Base-by-base conservation (phyloP, 768 basidiomycete species). In the Naganishia friedmannii region DNA sequence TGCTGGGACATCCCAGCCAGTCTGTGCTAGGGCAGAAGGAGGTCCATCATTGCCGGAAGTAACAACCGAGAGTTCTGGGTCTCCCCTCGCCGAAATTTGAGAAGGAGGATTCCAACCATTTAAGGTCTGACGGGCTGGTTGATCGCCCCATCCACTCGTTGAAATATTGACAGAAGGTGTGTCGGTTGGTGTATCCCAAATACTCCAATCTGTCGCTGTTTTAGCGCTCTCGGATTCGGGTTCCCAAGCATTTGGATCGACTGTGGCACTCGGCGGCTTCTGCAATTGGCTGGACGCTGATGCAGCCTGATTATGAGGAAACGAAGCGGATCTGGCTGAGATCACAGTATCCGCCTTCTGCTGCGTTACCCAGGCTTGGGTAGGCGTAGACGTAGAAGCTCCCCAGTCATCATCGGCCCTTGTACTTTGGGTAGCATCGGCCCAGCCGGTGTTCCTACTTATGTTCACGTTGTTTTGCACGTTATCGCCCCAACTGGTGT, bases 211-310 rank as follows among this genome's bases (percentile, higher is more conserved):
- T 17, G 15, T 28, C 23, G n/a, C 39, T 12, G 39, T 19, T n/a
- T 21, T 4, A 9, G 60, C 28, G 12, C n/a, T 28, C n/a, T 63
- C 42, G 23, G 60, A 42, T 26, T 63, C 60, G 12, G 60, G 60
- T 26, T 63, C 60, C 60, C 60, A 63, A 0, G 60, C 60, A 45
- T 63, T 45, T 23, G 60, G 60, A 63, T 63, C 60, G 34, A 23
- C 57, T 19, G 57, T n/a, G 23, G 32, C 15, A 17, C 23, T 29
- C 23, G 21, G 9, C 26, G n/a, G 60, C 39, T 63, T 10, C 2
- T 58, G 13, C 32, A 42, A 15, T 17, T 17, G 7, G 15, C 15
- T 42, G 42, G 42, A 2, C 15, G 7, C 42, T 42, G 42, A 13
- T 17, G 42, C 42, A 42, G 42, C 9, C 42, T 15, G 15, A 10